A percentile compares a stretch with the other conserved stretches of the same genome.
Conservation (phyloP, 306 rosid species). For the Abrus pulchellus region DNA sequence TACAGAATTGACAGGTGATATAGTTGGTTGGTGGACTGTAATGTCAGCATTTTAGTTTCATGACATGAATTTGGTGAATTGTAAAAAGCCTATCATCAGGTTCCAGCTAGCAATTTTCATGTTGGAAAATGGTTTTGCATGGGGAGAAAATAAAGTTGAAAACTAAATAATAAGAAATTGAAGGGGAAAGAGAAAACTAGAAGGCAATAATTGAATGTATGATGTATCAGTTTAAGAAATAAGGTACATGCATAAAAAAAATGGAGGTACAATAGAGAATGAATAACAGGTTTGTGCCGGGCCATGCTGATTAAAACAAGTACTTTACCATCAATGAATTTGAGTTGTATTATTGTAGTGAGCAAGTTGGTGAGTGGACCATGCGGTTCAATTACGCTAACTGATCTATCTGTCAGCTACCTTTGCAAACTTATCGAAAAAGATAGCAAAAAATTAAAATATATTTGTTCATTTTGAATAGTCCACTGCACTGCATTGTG, state of each 20-base stretch:
- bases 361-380: conserved; percentile 50
- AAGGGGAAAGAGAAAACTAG: neutral
- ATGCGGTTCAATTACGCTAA: conserved; percentile 26
- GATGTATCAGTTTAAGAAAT: conserved; percentile 3
- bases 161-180: neutral
- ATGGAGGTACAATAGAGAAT: conserved; percentile 10
- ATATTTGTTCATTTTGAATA: neutral
- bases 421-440: conserved; percentile 39
- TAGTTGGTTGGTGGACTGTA: conserved; percentile 46
- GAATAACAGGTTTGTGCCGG: conserved; percentile 37
- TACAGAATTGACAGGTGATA: conserved; percentile 27
- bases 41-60: conserved; percentile 33
- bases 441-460: conserved; percentile 8
- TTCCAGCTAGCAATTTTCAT: neutral
- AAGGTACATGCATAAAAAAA: conserved; percentile 33
- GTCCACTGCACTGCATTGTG: neutral
- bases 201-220: conserved; percentile 39
- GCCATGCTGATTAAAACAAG: conserved; percentile 39
- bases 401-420: conserved; percentile 49
- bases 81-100: neutral
- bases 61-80: conserved; percentile 16
- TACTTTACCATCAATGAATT: conserved; percentile 25
- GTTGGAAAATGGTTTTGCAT: neutral
- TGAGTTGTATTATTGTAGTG: conserved; percentile 45
- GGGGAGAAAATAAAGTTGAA: neutral